Conservation (phyloP, 129 eudicot species). For the Chrysanthemum lavandulifolium region DNA sequence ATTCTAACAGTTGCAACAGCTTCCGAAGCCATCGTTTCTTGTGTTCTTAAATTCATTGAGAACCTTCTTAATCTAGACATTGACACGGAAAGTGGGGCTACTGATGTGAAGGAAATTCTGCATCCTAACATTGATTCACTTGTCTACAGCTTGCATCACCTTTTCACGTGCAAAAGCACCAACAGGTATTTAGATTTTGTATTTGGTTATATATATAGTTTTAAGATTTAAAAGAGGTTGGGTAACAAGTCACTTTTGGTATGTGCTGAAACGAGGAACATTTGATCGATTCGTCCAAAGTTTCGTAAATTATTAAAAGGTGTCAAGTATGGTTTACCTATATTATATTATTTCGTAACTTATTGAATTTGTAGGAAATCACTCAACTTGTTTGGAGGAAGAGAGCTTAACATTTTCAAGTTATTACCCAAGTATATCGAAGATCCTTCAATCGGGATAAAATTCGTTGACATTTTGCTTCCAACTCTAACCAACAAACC, state of each 20-base stretch:
- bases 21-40: conserved; percentile 68
- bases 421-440: conserved; percentile 58
- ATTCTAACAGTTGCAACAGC: conserved; percentile 73
- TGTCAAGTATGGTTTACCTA: not conserved
- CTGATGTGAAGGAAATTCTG: conserved; percentile 44
- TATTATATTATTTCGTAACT: not conserved
- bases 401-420: conserved; percentile 60
- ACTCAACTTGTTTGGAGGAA: conserved; percentile 47
- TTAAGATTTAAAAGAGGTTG: not conserved
- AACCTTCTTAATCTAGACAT: conserved; percentile 71
- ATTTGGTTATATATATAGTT: not conserved
- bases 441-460: conserved; percentile 53
- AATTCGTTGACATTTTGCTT: conserved; percentile 75
- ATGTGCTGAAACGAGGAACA: not conserved
- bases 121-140: conserved; percentile 65
- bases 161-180: conserved; percentile 43
- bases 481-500: conserved; percentile 55
- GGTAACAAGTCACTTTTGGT: not conserved
- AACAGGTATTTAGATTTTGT: conserved; percentile 51
- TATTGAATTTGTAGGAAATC: conserved; percentile 41
- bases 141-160: conserved; percentile 62
- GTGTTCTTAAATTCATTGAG: conserved; percentile 71
- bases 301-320: not conserved
- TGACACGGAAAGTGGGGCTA: conserved; percentile 44
- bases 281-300: not conserved